These are phyloP conservation scores for Trypanosoma caninum DNA, from an alignment of 208 protist species.

Conservation along the genomic window DNA sequence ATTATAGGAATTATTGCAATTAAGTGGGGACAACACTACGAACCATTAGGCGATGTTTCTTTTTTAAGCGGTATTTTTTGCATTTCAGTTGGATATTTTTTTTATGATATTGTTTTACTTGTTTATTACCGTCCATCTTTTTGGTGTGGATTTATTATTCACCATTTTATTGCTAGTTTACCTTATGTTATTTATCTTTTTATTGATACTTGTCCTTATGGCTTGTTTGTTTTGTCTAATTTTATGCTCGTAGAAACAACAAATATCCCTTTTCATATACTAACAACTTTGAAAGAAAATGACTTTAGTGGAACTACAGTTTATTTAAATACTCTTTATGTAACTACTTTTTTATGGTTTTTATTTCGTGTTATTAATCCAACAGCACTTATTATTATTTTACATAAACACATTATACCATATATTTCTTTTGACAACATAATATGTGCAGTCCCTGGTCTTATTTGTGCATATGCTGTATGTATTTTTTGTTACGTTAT, in stretches of 20 bases:
- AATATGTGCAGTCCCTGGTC: slow-evolving; percentile 30
- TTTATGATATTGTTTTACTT: slow-evolving; percentile 31
- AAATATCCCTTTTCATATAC: slow-evolving; percentile 38
- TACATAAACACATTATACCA: slow-evolving; percentile 31
- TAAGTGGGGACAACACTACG: slow-evolving; percentile 32
- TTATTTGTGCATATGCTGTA: slow-evolving; percentile 36
- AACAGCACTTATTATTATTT: slow-evolving; percentile 25
- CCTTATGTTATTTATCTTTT: slow-evolving; percentile 54
- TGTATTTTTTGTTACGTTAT: slow-evolving; percentile 42
- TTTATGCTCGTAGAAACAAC: slow-evolving; percentile 58
- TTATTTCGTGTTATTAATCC: slow-evolving; percentile 41
- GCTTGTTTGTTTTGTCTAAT: slow-evolving; percentile 35
- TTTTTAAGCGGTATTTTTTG: slow-evolving; percentile 30
- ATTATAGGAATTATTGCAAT: slow-evolving; percentile 32
- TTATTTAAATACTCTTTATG: slow-evolving; percentile 32
- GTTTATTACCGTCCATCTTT: slow-evolving; percentile 29
- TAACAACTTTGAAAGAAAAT: slow-evolving; percentile 38
- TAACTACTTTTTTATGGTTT: slow-evolving; percentile 32
- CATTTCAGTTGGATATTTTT: slow-evolving; percentile 46
- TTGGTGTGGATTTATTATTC: slow-evolving; percentile 34
- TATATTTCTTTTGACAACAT: slow-evolving; percentile 4
- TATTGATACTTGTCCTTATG: slow-evolving; percentile 25
- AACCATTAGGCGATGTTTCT: slow-evolving; percentile 27
- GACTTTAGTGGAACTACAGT: slow-evolving; percentile 1
- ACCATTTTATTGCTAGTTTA: slow-evolving; percentile 39